A percentile compares a stretch with the other conserved stretches of the same genome.
Conservation (phyloP, 441 rosid species). For the Gossypium gossypioides region DNA sequence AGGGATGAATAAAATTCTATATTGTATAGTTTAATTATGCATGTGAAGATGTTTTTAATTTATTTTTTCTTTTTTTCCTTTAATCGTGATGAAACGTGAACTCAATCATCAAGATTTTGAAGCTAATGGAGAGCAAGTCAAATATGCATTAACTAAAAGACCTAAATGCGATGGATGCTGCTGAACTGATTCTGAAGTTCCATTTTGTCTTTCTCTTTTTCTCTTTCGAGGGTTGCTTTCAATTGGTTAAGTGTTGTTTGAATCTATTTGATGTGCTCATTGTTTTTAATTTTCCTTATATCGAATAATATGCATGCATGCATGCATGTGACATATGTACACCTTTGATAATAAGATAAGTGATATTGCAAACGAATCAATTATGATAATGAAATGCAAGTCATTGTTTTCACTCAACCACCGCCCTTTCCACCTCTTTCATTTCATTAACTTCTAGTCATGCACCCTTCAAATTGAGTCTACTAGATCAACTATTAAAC, state of each 20-base stretch:
- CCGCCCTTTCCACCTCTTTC: background rate
- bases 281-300: no score
- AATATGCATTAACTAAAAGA: background rate
- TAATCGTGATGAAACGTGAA: background rate
- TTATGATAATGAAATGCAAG: background rate
- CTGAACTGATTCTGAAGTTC: background rate
- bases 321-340: background rate
- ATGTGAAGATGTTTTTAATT: background rate
- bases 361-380: background rate
- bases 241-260: background rate
- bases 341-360: background rate
- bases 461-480: background rate
- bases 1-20: no score
- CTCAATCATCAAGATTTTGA: background rate
- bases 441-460: background rate
- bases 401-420: background rate
- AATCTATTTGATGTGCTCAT: background rate
- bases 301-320: no score
- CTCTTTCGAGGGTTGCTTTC: no score
- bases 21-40: background rate
- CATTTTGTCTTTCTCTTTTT: background rate
- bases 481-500: background rate
- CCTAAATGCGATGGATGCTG: background rate
- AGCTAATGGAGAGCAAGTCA: background rate
- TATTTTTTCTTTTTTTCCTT: background rate